These are phyloP conservation scores for Diaporthe citriasiana DNA, from an alignment of 2,329 filamentous ascomycete genomes.

Conservation along the genomic window DNA sequence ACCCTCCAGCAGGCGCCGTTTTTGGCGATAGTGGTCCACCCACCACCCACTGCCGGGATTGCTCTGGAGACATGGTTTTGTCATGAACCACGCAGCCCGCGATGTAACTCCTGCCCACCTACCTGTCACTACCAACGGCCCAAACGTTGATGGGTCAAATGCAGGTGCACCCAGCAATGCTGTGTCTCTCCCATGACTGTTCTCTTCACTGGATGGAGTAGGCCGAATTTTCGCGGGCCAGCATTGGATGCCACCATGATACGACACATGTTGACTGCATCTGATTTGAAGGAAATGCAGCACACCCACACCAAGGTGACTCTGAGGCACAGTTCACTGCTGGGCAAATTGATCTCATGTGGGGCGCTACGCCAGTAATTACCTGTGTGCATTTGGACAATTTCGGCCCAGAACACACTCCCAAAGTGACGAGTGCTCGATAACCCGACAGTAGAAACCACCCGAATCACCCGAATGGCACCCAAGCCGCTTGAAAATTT, in stretches of 20 bases:
- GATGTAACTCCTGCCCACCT: conserved; percentile 31
- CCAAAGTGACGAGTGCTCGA: not conserved
- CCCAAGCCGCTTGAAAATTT: not conserved
- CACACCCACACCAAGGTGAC: not conserved
- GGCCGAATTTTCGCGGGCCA: conserved; percentile 1
- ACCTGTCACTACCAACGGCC: conserved; percentile 13
- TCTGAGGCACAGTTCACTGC: conserved; percentile 6
- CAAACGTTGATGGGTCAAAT: conserved; percentile 24
- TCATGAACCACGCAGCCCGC: conserved; percentile 9
- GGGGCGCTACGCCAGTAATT: not conserved
- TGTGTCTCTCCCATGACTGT: conserved; percentile 12
- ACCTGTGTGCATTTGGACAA: conserved; percentile 1
- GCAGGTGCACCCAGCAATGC: conserved; percentile 21
- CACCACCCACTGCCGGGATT: conserved; percentile 32
- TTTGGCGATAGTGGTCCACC: conserved; percentile 24
- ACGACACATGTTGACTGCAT: conserved; percentile 12
- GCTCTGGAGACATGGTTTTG: conserved; percentile 29
- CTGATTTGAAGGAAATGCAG: conserved; percentile 20
- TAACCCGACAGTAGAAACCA: not conserved
- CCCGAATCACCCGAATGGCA: not conserved
- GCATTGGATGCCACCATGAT: not conserved
- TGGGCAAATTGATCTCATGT: not conserved
- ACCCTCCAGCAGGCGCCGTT: not conserved
- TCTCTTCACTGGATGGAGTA: conserved; percentile 16
- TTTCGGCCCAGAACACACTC: not conserved